Percentiles rank a stretch among this genome's conserved stretches.
These are phyloP conservation scores for Claviceps citrina DNA, from an alignment of 2,329 filamentous ascomycete genomes.

Conservation along the genomic window DNA sequence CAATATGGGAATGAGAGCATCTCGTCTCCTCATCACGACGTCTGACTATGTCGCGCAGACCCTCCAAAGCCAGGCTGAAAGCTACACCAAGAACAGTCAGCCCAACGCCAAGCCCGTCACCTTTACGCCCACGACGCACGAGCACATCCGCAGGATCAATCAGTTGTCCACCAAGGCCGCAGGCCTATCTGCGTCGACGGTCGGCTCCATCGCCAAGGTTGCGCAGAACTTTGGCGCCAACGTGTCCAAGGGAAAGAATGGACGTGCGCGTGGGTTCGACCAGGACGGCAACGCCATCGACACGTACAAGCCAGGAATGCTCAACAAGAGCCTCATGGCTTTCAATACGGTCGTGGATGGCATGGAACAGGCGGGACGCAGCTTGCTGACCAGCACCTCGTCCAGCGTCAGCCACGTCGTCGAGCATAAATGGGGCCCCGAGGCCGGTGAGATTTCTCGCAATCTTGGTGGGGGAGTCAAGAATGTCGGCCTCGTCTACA, in stretches of 20 bases:
- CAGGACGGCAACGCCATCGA: conserved; percentile 51
- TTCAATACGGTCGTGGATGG: conserved; percentile 91
- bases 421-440: conserved; percentile 72
- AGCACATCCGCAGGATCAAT: conserved; percentile 75
- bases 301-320: conserved; percentile 70
- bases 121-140: conserved; percentile 73
- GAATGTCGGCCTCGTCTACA: conserved; percentile 94
- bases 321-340: conserved; percentile 94
- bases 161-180: conserved; percentile 70
- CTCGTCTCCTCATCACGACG: conserved; percentile 79
- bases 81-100: conserved; percentile 65
- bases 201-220: conserved; percentile 66
- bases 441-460: conserved; percentile 65
- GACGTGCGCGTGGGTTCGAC: conserved; percentile 44
- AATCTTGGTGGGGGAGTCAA: conserved; percentile 75
- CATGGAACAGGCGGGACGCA: conserved; percentile 72
- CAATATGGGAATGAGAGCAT: conserved; percentile 72
- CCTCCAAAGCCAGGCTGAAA: conserved; percentile 62
- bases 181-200: conserved; percentile 67
- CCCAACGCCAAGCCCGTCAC: conserved; percentile 68
- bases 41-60: conserved; percentile 66
- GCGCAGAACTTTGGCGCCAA: conserved; percentile 82
- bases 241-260: conserved; percentile 39
- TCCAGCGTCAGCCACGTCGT: conserved; percentile 74
- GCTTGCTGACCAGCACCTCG: conserved; percentile 57